A percentile compares a stretch with the other conserved stretches of the same genome.
phyloP scores from a whole-genome alignment of 1,284 basidiomycete genomes.

The Limonomyces culmigenus region DNA sequence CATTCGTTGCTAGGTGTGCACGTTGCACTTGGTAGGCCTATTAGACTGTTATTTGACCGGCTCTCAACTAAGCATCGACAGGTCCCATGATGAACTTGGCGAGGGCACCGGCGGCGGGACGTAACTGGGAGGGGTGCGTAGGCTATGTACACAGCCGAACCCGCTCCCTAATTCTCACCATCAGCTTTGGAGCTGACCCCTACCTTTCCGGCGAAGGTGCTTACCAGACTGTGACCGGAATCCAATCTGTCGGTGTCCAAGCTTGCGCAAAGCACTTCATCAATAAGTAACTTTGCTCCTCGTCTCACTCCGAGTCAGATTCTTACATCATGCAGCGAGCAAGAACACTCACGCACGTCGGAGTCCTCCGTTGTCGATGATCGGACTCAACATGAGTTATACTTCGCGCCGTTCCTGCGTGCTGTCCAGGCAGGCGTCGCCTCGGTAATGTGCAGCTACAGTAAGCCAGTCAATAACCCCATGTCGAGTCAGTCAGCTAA shows the following conservation, averaged over 20 bases:
- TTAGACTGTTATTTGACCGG: background rate
- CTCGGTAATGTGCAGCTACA: slow-evolving; percentile 66
- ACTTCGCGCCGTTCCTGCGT: slow-evolving; percentile 55
- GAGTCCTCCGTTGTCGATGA: slow-evolving; percentile 60
- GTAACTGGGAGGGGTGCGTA: slow-evolving; percentile 53
- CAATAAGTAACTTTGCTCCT: slow-evolving; percentile 20
- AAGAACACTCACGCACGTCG: slow-evolving; percentile 40
- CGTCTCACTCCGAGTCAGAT: background rate
- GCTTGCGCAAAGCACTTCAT: slow-evolving; percentile 46
- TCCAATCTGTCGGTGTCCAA: slow-evolving; percentile 46
- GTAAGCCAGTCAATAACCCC: slow-evolving; percentile 11
- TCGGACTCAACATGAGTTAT: slow-evolving; percentile 60
- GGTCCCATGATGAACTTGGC: slow-evolving; percentile 28
- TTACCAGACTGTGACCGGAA: slow-evolving; percentile 36
- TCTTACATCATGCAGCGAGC: background rate
- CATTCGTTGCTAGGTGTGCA: background rate
- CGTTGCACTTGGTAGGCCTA: background rate
- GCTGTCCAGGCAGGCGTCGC: slow-evolving; percentile 65
- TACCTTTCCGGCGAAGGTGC: slow-evolving; percentile 48
- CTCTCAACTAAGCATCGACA: slow-evolving; percentile 2
- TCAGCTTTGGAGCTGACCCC: slow-evolving; percentile 38
- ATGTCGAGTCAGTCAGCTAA: background rate
- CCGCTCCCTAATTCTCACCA: background rate
- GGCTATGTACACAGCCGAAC: background rate
- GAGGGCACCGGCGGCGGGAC: slow-evolving; percentile 45